phyloP scores from a whole-genome alignment of 805 yeast genomes.

The Candida michaelii region DNA sequence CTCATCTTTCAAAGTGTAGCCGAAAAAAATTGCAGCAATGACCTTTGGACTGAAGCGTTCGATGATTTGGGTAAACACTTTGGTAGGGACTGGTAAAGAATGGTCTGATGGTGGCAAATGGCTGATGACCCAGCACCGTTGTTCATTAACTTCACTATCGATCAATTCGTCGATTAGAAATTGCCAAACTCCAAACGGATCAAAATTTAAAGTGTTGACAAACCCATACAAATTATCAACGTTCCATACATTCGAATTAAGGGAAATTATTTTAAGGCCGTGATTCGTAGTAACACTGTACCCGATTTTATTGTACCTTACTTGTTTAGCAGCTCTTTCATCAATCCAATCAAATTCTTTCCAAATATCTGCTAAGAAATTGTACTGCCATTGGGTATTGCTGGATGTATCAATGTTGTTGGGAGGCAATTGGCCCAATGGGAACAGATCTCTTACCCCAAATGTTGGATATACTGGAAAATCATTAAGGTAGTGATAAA shows the following conservation, averaged over 20 bases:
- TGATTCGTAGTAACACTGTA: conserved; percentile 53
- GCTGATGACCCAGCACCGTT: conserved; percentile 71
- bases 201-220: conserved; percentile 55
- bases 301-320: conserved; percentile 57
- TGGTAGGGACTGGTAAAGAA: conserved; percentile 60
- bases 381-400: conserved; percentile 39
- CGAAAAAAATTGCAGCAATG: conserved; percentile 67
- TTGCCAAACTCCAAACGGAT: conserved; percentile 59
- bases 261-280: conserved; percentile 59
- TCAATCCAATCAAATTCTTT: conserved; percentile 36
- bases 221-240: conserved; percentile 51
- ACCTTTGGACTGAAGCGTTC: conserved; percentile 68
- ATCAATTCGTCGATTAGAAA: conserved; percentile 61
- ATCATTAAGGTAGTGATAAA: conserved; percentile 49
- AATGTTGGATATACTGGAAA: conserved; percentile 61
- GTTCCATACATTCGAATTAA: conserved; percentile 70
- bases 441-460: conserved; percentile 71
- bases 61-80: conserved; percentile 52
- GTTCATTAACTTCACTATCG: conserved; percentile 54
- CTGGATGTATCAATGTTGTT: conserved; percentile 19
- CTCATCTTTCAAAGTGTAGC: conserved; percentile 69
- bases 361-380: conserved; percentile 37
- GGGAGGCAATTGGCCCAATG: conserved; percentile 67
- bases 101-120: conserved; percentile 63
- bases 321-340: conserved; percentile 21